Evolutionary conservation across 805 yeast genomes (phyloP), one percentile per base, ranked within the genome.

Genomic region (Debaryomyces prosopidis): DNA sequence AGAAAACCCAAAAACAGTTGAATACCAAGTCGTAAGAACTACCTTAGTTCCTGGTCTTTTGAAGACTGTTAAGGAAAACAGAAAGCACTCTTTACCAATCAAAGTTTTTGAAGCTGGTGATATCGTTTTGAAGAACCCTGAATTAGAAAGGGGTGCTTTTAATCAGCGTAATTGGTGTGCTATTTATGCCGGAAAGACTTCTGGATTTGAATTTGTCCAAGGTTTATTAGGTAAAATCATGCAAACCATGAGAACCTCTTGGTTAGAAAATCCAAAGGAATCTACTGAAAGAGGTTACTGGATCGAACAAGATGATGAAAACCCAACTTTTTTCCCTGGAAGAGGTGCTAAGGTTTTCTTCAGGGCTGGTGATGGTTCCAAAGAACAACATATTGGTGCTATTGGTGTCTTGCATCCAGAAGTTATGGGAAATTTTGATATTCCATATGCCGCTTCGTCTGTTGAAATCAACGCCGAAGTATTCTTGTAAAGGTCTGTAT

Each of bases 11-110:
- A 94, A 94, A 76, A 94, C 99, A 15, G 68, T 83, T 42, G 99
- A 94, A 73, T 94, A 92, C 69, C 97, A 94, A 76, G 99, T 94
- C 49, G 98, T 94, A 20, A 87, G 99, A 78, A 94, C 99, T 14
- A 81, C 96, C 20, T 77, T 94, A 57, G 75, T 92, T 47, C 97
- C 99, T 39, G 99, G 99, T 55, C 79, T 94, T 46, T 81, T 94
- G 63, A 94, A 94, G 71, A 94, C 99, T 19, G 84, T 94, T 54
- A 85, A 88, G 65, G 99, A 95, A 74, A 94, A 94, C 75, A 87
- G 96, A 75, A 87, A 90, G 66, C 98, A 95, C 68, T 77, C 96
- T 2, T 78, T 94, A 61, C 99, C 99, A 39, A 87, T 95, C 62
- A 85, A 82, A 68, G 96, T 95, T 47, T 94, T 94, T 56, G 99